Percentiles rank a stretch among this genome's conserved stretches.
Evolutionary conservation across 2,329 filamentous ascomycete genomes (phyloP).

Genomic region (Huntiella omanensis): DNA sequence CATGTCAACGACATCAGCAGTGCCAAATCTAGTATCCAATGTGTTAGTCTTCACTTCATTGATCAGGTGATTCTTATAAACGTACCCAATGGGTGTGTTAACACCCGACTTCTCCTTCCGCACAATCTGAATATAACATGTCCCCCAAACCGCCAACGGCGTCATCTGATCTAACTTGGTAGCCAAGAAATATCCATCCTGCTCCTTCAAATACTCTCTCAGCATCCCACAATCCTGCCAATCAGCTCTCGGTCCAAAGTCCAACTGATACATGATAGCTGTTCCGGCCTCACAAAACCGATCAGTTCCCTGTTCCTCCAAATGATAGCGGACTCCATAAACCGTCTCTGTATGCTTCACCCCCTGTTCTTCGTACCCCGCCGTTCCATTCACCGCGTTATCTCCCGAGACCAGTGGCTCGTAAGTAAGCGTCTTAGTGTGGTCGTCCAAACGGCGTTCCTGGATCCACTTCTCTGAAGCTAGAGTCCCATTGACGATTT

Average conservation of each 20-base stretch:
- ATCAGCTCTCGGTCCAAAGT: constrained; percentile 3
- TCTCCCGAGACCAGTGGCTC: not conserved
- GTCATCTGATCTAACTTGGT: constrained; percentile 2
- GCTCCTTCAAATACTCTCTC: not conserved
- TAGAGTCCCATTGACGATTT: not conserved
- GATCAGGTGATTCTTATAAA: not conserved
- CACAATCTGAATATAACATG: constrained; percentile 6
- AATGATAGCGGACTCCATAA: no score
- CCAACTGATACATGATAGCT: not conserved
- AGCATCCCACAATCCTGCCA: not conserved
- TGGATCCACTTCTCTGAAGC: not conserved
- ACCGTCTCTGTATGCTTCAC: no score
- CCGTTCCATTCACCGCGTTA: not conserved
- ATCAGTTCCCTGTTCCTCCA: no score
- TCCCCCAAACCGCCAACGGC: not conserved
- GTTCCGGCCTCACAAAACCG: not conserved
- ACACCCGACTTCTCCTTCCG: not conserved
- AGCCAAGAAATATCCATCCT: constrained; percentile 6
- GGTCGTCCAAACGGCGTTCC: not conserved
- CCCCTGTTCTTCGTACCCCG: no score
- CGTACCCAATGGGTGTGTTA: not conserved
- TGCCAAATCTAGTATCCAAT: not conserved
- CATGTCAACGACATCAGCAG: not conserved
- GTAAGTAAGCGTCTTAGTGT: not conserved
- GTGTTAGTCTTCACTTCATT: not conserved